phyloP scores from a whole-genome alignment of 352 stramenopile species.

The Globisporangium irregulare region DNA sequence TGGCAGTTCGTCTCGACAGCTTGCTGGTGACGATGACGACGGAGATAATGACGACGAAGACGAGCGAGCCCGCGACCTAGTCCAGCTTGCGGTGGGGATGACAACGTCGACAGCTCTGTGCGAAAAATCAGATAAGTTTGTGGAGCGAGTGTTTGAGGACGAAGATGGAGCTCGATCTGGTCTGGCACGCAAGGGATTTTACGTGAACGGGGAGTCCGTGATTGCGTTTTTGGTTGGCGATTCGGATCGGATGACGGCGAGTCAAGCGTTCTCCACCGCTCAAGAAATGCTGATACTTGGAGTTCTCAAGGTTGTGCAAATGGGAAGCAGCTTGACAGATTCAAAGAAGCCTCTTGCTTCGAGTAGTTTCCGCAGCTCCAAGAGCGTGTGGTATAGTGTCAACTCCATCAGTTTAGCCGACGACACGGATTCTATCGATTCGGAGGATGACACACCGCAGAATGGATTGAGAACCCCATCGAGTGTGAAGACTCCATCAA shows the following conservation, averaged over 20 bases:
- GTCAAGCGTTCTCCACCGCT: slow-evolving; percentile 62
- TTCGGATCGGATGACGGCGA: slow-evolving; percentile 48
- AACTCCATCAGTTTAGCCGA: slow-evolving; percentile 73
- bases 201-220: slow-evolving; percentile 70
- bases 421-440: slow-evolving; percentile 72
- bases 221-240: slow-evolving; percentile 75
- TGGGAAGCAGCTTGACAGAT: slow-evolving; percentile 10
- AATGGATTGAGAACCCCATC: slow-evolving; percentile 17
- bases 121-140: slow-evolving; percentile 64
- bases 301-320: slow-evolving; percentile 49
- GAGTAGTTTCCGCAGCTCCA: slow-evolving; percentile 72
- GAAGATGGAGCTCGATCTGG: slow-evolving; percentile 23
- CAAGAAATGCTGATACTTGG: slow-evolving; percentile 78
- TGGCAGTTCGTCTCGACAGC: slow-evolving; percentile 48
- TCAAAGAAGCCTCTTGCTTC: slow-evolving; percentile 20
- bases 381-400: slow-evolving; percentile 76
- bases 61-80: slow-evolving; percentile 48
- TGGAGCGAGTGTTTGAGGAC: slow-evolving; percentile 35
- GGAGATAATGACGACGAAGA: slow-evolving; percentile 40
- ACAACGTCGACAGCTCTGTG: slow-evolving; percentile 62
- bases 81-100: slow-evolving; percentile 69
- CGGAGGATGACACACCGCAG: slow-evolving; percentile 44
- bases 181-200: slow-evolving; percentile 63
- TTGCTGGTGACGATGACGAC: slow-evolving; percentile 35
- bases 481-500: slow-evolving; percentile 23